Base-by-base conservation (phyloP, 2,329 filamentous ascomycete species). In the Lachnum nothofagi region DNA sequence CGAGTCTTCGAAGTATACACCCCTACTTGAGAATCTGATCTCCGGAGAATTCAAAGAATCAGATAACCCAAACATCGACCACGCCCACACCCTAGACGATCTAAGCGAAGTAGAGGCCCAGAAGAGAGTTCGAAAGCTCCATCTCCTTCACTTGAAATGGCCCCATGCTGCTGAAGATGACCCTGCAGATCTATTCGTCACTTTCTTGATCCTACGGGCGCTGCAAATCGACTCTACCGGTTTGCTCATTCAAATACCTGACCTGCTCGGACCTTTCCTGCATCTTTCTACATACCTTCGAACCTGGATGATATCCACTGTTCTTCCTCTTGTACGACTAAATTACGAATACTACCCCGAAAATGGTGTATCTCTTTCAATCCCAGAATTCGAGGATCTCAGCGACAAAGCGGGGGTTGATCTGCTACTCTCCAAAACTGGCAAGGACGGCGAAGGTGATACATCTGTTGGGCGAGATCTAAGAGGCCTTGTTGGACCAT, bases 221-320 rank as follows among this genome's bases (percentile, higher is more conserved):
- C 77, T 85, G 60, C 77, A 77, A 31, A 82, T 91, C 53, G 86
- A 91, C 61, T 70, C 86, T 63, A 83, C 85, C 1, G 86, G 87
- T n/a, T 69, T 89, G 52, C 71, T 91, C 17, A 72, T 75, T n/a
- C 76, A 86, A 55, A 65, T 90, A 1, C 82, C 83, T 0, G 72
- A 75, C n/a, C 72, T 91, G 24, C 70, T 90, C 16, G 70, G 74
- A 19, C 86, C 86, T 0, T 91, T 90, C 62, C 70, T 89, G 14
- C 70, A 78, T 42, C 74, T 78, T 49, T 77, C 78, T 31, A 72
- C 79, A 7, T 78, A 73, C 48, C 70, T 91, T 31, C 76, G 80
- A 42, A 78, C 73, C 0, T 88, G 87, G 85, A 77, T 82, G 61
- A 75, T 86, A 17, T 85, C 85, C 0, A 79, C 77, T 2, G 72